phyloP scores from a whole-genome alignment of 495 filamentous ascomycete genomes.

The Aspergillus nidulans region DNA sequence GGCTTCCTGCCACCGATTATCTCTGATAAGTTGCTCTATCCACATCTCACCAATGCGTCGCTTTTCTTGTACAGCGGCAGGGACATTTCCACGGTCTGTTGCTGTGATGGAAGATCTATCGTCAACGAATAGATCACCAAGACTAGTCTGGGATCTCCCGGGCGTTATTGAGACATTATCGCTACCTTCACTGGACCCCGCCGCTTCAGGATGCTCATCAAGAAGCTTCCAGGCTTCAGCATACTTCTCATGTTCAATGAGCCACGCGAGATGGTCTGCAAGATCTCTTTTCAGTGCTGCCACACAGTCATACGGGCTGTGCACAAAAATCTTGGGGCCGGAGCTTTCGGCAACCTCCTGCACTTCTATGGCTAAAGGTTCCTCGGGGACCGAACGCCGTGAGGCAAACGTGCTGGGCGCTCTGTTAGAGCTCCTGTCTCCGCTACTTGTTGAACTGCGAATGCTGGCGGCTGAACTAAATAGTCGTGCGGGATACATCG shows the following conservation, averaged over 20 bases:
- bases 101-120: constrained; percentile 60
- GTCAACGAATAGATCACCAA: constrained; percentile 77
- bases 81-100: constrained; percentile 37
- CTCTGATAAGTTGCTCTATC: constrained; percentile 75
- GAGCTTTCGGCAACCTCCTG: constrained; percentile 49
- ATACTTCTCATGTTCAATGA: constrained; percentile 72
- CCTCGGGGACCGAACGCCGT: constrained; percentile 24
- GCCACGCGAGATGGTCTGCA: constrained; percentile 78
- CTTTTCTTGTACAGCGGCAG: constrained; percentile 82
- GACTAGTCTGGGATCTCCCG: constrained; percentile 47
- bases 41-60: constrained; percentile 87
- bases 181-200: constrained; percentile 24
- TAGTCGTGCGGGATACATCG: constrained; percentile 74
- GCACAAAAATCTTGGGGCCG: constrained; percentile 90
- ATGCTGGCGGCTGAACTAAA: constrained; percentile 87
- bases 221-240: constrained; percentile 84
- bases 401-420: constrained; percentile 41
- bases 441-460: constrained; percentile 62
- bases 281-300: constrained; percentile 81
- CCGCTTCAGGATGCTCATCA: constrained; percentile 68
- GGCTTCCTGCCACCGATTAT: constrained; percentile 69
- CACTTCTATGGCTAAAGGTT: constrained; percentile 34
- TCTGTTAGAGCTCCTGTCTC: constrained; percentile 46
- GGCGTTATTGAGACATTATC: constrained; percentile 58
- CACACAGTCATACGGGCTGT: constrained; percentile 93